Evolutionary conservation across 2,329 filamentous ascomycete species (phyloP).

Genomic region (Cordyceps militaris): DNA sequence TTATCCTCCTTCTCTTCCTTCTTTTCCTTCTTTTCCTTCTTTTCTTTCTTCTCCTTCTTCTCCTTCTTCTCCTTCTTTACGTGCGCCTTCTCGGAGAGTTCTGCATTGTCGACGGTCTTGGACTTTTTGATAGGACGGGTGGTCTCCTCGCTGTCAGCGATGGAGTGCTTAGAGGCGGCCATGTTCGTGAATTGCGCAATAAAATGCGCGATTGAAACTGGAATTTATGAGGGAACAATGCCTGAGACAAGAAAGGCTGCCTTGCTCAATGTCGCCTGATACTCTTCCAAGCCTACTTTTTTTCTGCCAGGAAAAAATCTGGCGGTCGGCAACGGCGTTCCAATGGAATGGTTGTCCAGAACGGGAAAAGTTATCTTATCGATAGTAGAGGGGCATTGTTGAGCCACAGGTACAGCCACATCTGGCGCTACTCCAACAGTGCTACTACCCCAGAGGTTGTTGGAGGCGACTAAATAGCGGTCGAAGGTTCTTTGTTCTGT

Average conservation of each 20-base stretch:
- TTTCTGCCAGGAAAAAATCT: slow-evolving; percentile 9
- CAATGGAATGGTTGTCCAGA: slow-evolving; percentile 5
- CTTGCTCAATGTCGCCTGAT: background rate
- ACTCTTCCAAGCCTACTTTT: background rate
- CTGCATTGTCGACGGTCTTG: slow-evolving; percentile 27
- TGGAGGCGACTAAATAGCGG: background rate
- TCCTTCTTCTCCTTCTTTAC: slow-evolving; percentile 37
- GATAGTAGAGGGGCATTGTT: slow-evolving; percentile 20
- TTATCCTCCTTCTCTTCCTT: background rate
- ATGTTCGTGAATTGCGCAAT: slow-evolving; percentile 19
- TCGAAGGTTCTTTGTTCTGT: too few relatives aligned
- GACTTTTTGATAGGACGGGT: slow-evolving; percentile 33
- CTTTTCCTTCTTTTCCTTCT: slow-evolving; percentile 22
- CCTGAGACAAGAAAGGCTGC: too few relatives aligned
- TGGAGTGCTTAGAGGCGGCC: slow-evolving; percentile 35
- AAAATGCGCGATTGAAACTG: background rate
- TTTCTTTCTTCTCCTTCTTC: slow-evolving; percentile 21
- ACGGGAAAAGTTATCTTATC: slow-evolving; percentile 24
- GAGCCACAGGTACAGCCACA: slow-evolving; percentile 11
- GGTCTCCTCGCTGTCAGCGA: slow-evolving; percentile 29
- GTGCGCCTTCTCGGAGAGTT: slow-evolving; percentile 23
- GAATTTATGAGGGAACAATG: too few relatives aligned
- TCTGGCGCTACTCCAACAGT: background rate
- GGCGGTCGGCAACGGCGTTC: slow-evolving; percentile 8
- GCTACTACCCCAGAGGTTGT: background rate